A percentile compares a stretch with the other conserved stretches of the same genome.
phyloP scores from a whole-genome alignment of 371 early-diverging fungal species.

The Blakeslea trispora region DNA sequence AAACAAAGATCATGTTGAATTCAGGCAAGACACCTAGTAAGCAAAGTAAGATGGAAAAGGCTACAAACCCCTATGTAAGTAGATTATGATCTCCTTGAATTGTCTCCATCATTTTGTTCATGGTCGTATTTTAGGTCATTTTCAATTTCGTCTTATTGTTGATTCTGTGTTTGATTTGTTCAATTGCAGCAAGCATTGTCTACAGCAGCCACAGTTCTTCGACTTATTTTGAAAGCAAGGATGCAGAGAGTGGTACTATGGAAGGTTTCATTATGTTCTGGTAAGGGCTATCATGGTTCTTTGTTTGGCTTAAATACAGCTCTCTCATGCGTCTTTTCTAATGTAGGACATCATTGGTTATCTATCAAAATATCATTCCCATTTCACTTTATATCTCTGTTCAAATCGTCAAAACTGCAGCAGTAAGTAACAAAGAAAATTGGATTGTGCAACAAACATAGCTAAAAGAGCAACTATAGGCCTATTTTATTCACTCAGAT shows the following conservation, averaged over 20 bases:
- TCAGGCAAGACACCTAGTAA: conserved; percentile 93
- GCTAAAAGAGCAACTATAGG: conserved; percentile 28
- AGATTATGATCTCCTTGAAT: not conserved
- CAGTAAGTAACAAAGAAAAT: conserved; percentile 29
- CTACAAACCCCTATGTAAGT: conserved; percentile 89
- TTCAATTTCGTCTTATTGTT: conserved; percentile 47
- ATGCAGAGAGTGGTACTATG: conserved; percentile 47
- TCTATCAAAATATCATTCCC: conserved; percentile 69
- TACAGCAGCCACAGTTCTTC: conserved; percentile 34
- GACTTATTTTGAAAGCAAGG: conserved; percentile 35
- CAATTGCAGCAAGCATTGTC: conserved; percentile 62
- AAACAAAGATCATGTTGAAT: conserved; percentile 91
- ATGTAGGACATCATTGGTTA: conserved; percentile 46
- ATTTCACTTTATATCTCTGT: conserved; percentile 96
- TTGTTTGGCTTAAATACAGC: too few species aligned
- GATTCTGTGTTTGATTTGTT: conserved; percentile 67
- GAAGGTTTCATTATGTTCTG: conserved; percentile 57
- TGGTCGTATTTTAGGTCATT: conserved; percentile 35
- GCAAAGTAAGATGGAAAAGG: conserved; percentile 92
- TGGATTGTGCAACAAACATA: not conserved
- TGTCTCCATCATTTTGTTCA: not conserved
- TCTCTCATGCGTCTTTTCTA: not conserved
- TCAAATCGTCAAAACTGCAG: conserved; percentile 86
- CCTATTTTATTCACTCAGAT: conserved; percentile 84
- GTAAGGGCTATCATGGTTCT: conserved; percentile 13